Evolutionary conservation across 2,329 filamentous ascomycete species (phyloP).

Genomic region (Calycina marina): DNA sequence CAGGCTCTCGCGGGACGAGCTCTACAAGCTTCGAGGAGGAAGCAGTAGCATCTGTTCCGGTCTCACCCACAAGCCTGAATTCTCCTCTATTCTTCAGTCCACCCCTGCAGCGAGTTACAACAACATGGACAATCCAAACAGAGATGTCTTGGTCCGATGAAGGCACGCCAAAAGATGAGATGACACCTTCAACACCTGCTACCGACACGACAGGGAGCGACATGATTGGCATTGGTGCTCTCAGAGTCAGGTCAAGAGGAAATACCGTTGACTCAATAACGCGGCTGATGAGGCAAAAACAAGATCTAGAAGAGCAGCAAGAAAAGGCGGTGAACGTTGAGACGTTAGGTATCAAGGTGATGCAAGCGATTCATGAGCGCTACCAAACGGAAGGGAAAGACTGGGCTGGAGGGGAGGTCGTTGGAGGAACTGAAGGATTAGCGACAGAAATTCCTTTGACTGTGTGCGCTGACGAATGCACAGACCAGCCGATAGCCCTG

Average conservation of each 20-base stretch:
- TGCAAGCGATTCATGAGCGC: neutral
- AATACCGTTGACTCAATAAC: neutral
- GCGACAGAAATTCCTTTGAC: no score
- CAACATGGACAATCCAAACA: neutral
- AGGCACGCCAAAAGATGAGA: neutral
- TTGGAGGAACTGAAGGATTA: no score
- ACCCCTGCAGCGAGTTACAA: neutral
- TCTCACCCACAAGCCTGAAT: neutral
- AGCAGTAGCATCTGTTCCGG: no score
- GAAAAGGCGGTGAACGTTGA: neutral
- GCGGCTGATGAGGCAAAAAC: neutral
- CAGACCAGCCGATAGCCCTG: no score
- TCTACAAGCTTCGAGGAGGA: no score
- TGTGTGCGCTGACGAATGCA: no score
- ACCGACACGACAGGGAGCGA: neutral
- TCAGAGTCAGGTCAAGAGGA: neutral
- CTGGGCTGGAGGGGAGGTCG: no score
- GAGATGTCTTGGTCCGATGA: neutral
- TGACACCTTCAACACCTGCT: neutral
- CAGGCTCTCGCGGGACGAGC: no score
- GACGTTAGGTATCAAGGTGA: neutral
- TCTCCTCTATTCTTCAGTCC: neutral
- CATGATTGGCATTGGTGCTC: neutral
- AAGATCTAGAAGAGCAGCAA: neutral
- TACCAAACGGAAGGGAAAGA: neutral